phyloP scores from a whole-genome alignment of 2,329 filamentous ascomycete species.

The Phyllosticta paracitricarpa region DNA sequence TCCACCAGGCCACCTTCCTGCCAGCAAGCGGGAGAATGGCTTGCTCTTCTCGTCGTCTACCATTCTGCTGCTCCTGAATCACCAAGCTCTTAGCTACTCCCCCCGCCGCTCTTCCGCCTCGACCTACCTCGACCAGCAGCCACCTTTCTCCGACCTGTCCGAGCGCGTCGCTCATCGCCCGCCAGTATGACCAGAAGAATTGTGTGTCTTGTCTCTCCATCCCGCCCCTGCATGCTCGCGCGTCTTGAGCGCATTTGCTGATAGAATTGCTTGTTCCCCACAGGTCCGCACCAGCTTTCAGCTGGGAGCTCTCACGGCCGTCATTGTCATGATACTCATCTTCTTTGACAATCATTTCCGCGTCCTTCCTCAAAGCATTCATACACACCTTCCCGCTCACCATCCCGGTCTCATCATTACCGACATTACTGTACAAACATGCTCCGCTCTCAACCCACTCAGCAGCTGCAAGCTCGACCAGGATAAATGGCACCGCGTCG shows the following conservation, averaged over 20 bases:
- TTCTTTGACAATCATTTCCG: constrained; percentile 83
- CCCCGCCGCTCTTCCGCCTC: not conserved
- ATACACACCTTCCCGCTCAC: constrained; percentile 73
- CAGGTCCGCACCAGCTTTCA: constrained; percentile 59
- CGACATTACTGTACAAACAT: constrained; percentile 69
- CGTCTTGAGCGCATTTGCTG: constrained; percentile 9
- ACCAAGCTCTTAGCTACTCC: constrained; percentile 4
- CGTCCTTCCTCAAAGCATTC: constrained; percentile 74
- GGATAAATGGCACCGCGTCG: constrained; percentile 68
- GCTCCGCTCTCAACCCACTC: constrained; percentile 63
- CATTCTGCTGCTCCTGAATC: constrained; percentile 1
- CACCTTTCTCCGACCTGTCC: not conserved
- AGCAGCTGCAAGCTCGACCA: constrained; percentile 66
- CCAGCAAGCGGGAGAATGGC: constrained; percentile 3
- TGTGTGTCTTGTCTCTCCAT: constrained; percentile 16
- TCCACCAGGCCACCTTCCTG: not conserved
- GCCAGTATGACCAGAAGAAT: constrained; percentile 30
- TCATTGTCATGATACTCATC: constrained; percentile 60
- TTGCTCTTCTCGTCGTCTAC: not conserved
- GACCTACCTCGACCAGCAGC: not conserved
- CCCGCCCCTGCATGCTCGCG: not conserved
- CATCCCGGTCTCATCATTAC: constrained; percentile 77
- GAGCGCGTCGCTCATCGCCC: constrained; percentile 1
- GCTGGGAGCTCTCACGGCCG: constrained; percentile 54
- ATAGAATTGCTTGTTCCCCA: constrained; percentile 8